A percentile compares a stretch with the other conserved stretches of the same genome.
Evolutionary conservation across 1,139 yeast species (phyloP).

Genomic region (Candida sp.): DNA sequence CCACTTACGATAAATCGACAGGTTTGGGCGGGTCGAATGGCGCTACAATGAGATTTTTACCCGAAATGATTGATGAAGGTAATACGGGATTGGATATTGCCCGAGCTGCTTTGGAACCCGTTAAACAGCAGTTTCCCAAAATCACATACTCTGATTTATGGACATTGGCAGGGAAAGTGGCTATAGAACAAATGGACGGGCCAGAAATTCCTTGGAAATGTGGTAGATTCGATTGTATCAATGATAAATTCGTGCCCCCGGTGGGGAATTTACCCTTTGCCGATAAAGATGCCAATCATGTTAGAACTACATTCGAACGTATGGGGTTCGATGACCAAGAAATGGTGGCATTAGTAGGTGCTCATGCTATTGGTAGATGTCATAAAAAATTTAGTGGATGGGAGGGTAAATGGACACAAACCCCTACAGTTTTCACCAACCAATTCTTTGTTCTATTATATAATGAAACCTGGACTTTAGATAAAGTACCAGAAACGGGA

Average conservation of each 20-base stretch:
- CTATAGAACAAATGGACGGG: constrained; percentile 61
- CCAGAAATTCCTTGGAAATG: constrained; percentile 57
- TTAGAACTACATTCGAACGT: constrained; percentile 49
- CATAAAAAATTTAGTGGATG: constrained; percentile 50
- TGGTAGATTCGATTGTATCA: constrained; percentile 59
- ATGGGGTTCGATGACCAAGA: constrained; percentile 66
- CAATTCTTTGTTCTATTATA: constrained; percentile 30
- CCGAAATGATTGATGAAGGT: constrained; percentile 48
- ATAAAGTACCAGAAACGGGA: constrained; percentile 38
- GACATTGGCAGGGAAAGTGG: constrained; percentile 63
- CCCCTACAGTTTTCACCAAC: constrained; percentile 34
- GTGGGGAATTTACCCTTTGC: constrained; percentile 64
- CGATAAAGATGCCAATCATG: constrained; percentile 48
- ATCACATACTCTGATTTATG: constrained; percentile 64
- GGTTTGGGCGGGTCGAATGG: constrained; percentile 71
- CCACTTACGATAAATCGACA: constrained; percentile 53
- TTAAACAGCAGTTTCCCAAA: constrained; percentile 55
- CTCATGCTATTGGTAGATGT: constrained; percentile 65
- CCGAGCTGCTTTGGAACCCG: constrained; percentile 51
- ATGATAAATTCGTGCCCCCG: constrained; percentile 51
- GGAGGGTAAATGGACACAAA: constrained; percentile 40
- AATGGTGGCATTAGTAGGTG: constrained; percentile 61
- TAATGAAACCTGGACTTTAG: constrained; percentile 28
- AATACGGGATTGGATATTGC: constrained; percentile 61
- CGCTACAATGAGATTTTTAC: constrained; percentile 58